These are phyloP conservation scores for Aspergillus quadrilineatus DNA, from an alignment of 2,329 filamentous ascomycete genomes.

Conservation along the genomic window DNA sequence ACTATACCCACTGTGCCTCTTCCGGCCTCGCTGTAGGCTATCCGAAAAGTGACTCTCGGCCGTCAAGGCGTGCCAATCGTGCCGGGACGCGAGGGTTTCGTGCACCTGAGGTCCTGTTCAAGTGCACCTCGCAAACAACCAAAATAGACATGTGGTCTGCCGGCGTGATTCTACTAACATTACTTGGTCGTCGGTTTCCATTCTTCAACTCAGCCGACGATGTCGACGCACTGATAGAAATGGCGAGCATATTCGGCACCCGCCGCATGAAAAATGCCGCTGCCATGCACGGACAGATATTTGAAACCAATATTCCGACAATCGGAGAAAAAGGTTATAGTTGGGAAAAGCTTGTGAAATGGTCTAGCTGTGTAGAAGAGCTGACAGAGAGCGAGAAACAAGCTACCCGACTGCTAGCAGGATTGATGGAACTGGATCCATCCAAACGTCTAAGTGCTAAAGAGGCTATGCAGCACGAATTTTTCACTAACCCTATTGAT, in stretches of 20 bases:
- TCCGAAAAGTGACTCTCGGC: constrained; percentile 84
- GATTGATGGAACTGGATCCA: constrained; percentile 47
- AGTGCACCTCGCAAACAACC: constrained; percentile 91
- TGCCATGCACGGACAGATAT: constrained; percentile 81
- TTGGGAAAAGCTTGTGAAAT: constrained; percentile 90
- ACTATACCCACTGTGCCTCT: constrained; percentile 50
- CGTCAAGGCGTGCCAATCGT: constrained; percentile 85
- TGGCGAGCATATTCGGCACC: constrained; percentile 88
- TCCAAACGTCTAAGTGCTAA: constrained; percentile 43
- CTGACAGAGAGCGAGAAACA: constrained; percentile 49
- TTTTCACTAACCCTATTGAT: constrained; percentile 43
- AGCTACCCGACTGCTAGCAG: constrained; percentile 44
- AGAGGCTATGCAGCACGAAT: constrained; percentile 46
- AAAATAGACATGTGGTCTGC: constrained; percentile 97
- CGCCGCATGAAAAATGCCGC: constrained; percentile 81
- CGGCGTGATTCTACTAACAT: constrained; percentile 94
- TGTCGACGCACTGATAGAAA: constrained; percentile 95
- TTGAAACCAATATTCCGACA: constrained; percentile 90
- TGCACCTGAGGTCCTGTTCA: constrained; percentile 93
- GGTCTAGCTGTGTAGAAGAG: constrained; percentile 79
- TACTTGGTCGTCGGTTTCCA: constrained; percentile 86
- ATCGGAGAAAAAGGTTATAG: constrained; percentile 82
- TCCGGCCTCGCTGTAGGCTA: constrained; percentile 62
- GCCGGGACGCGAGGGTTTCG: constrained; percentile 94
- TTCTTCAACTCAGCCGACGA: constrained; percentile 99